These are phyloP conservation scores for Biancaea sappan DNA, from an alignment of 306 rosid genomes.

Conservation along the genomic window DNA sequence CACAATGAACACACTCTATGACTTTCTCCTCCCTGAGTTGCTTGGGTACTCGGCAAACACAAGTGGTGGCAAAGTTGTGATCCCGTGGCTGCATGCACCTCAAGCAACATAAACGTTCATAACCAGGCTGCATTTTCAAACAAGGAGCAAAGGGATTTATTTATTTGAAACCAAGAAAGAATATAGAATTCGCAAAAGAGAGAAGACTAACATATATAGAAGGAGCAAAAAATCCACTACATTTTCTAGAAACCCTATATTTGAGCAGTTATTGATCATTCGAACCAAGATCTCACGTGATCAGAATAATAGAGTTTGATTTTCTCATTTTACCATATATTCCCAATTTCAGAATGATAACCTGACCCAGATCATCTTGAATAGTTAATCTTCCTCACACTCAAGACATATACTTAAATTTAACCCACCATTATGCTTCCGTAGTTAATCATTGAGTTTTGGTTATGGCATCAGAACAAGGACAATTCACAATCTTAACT, in stretches of 20 bases:
- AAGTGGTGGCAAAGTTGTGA: constrained; percentile 89
- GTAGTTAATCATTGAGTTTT: neutral
- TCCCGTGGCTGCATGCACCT: constrained; percentile 93
- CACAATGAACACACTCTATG: constrained; percentile 88
- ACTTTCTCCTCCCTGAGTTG: constrained; percentile 89
- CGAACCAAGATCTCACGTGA: neutral
- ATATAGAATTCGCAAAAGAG: neutral
- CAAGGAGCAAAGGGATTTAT: neutral
- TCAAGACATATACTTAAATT: neutral
- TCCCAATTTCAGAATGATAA: neutral
- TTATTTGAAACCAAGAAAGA: neutral
- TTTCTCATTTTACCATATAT: neutral
- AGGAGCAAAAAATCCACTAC: neutral
- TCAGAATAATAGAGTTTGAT: neutral
- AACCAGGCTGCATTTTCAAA: constrained; percentile 74
- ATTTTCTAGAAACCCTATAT: neutral
- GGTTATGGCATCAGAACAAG: neutral
- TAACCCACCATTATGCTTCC: neutral
- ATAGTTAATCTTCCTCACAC: neutral
- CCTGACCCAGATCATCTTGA: neutral
- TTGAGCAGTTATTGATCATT: neutral
- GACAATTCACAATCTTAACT: neutral
- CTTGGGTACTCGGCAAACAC: constrained; percentile 89
- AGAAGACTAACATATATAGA: neutral
- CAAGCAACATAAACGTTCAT: constrained; percentile 85